Conservation (phyloP, 73 alveolate genomes). For the Symbiodinium natans region DNA sequence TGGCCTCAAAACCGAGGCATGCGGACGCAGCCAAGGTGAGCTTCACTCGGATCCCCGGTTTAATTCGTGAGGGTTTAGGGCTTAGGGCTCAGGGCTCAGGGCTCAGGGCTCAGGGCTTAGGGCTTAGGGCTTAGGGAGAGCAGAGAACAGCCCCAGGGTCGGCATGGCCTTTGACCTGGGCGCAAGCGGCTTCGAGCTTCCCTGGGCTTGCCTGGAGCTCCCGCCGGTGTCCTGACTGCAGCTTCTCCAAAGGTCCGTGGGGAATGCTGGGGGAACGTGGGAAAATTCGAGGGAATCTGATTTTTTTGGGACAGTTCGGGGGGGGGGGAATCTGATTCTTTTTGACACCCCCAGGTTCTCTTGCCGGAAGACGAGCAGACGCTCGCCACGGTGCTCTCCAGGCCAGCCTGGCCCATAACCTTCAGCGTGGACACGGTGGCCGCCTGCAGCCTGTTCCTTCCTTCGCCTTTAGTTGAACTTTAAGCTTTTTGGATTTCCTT, state of each 20-base stretch:
- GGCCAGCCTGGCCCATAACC: background rate
- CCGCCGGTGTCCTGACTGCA: background rate
- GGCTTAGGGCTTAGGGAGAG: background rate
- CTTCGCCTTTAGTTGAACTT: no score
- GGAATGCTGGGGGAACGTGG: background rate
- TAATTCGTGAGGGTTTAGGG: no score
- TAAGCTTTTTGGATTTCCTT: no score
- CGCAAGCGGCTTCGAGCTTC: background rate
- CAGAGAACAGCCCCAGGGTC: no score
- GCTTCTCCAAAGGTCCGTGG: no score
- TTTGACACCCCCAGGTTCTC: background rate
- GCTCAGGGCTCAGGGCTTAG: background rate
- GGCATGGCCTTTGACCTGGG: background rate
- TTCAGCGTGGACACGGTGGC: background rate
- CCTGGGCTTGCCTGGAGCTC: constrained; percentile 5
- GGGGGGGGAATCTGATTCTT: background rate
- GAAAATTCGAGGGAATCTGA: background rate
- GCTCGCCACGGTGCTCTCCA: no score
- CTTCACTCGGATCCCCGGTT: background rate
- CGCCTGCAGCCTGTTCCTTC: background rate
- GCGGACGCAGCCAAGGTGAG: background rate
- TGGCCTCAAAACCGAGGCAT: background rate
- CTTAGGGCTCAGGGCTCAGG: background rate
- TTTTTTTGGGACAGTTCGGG: background rate
- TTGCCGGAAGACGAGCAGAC: background rate